phyloP scores from a whole-genome alignment of 345 rosid genomes.

The Rubroshorea leprosula region DNA sequence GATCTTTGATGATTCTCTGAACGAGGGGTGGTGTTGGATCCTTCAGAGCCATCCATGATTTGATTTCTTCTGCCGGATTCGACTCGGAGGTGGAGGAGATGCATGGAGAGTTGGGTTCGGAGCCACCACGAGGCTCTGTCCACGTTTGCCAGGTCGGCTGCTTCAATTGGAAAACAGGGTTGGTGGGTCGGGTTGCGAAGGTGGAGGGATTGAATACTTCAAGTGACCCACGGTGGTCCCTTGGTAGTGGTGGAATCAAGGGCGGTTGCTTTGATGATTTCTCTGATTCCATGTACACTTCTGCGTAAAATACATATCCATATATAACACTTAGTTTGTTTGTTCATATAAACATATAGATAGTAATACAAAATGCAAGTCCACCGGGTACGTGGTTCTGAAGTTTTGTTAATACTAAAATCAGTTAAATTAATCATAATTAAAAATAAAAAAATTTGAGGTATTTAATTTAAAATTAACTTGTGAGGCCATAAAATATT shows the following conservation, averaged over 20 bases:
- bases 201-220: conserved; percentile 80
- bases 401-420: no score
- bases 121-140: conserved; percentile 32
- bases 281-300: conserved; percentile 41
- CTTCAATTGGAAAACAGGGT: conserved; percentile 41
- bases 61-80: conserved; percentile 31
- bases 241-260: conserved; percentile 32
- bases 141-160: conserved; percentile 47
- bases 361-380: no score
- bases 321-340: not conserved
- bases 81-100: not conserved
- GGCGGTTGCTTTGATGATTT: conserved; percentile 38
- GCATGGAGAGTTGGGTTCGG: conserved; percentile 24
- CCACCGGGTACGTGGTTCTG: no score
- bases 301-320: conserved; percentile 2
- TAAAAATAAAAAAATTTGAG: no score
- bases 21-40: conserved; percentile 25
- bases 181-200: conserved; percentile 42
- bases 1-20: conserved; percentile 6
- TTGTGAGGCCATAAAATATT: no score
- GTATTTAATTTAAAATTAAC: no score
- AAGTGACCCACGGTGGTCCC: conserved; percentile 79
- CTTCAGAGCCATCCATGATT: conserved; percentile 94
- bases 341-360: no score
- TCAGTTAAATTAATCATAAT: no score